Conservation (phyloP, 2,329 filamentous ascomycete genomes). For the Epichloe sylvatica region DNA sequence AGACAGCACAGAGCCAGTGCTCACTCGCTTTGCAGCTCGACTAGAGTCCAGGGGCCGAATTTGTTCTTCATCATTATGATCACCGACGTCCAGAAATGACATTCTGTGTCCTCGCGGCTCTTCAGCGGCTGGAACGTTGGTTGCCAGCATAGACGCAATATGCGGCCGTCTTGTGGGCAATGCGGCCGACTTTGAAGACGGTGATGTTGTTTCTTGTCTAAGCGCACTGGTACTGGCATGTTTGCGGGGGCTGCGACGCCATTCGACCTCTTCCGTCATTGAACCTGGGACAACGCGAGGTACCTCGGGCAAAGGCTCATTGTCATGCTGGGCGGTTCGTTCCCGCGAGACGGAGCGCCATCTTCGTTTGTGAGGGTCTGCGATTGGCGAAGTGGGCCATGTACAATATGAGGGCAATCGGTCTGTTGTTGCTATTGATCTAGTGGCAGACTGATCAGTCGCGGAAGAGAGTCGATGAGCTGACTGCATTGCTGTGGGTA, state of each 20-base stretch:
- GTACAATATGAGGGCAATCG: neutral
- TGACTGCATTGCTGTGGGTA: constrained; percentile 33
- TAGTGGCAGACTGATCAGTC: constrained; percentile 25
- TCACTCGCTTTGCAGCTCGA: constrained; percentile 15
- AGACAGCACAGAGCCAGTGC: constrained; percentile 16
- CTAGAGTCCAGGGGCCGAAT: constrained; percentile 5
- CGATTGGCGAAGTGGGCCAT: neutral
- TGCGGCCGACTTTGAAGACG: neutral
- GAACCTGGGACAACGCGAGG: neutral
- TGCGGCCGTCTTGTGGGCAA: neutral
- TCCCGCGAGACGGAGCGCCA: constrained; percentile 1
- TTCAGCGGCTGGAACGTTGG: neutral
- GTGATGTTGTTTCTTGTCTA: neutral
- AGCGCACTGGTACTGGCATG: constrained; percentile 3
- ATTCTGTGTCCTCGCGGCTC: constrained; percentile 1
- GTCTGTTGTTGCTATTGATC: constrained; percentile 1
- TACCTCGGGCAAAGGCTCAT: neutral
- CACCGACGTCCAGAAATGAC: constrained; percentile 4
- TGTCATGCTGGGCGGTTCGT: neutral
- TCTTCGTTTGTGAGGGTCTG: neutral
- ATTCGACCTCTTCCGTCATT: neutral
- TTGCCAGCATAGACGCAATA: constrained; percentile 3
- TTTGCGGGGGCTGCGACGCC: constrained; percentile 2
- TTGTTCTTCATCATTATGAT: neutral
- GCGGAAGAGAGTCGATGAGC: constrained; percentile 41